These are phyloP conservation scores for Pyrus communis DNA, from an alignment of 306 rosid species.

Conservation along the genomic window DNA sequence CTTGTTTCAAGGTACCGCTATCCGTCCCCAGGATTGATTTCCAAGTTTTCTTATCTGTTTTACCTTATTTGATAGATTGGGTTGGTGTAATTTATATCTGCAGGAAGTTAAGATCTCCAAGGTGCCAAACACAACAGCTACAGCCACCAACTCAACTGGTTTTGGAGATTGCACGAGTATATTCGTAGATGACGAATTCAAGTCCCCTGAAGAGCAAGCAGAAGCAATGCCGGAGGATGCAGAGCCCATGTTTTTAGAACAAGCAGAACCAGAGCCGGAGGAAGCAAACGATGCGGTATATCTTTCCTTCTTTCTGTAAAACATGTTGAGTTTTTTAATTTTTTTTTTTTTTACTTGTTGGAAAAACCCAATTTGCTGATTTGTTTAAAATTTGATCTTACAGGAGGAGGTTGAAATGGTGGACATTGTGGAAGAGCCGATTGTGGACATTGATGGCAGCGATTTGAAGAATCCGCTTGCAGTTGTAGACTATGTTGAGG, in stretches of 20 bases:
- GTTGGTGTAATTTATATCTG: conserved; percentile 16
- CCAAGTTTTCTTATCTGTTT: neutral
- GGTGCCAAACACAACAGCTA: conserved; percentile 23
- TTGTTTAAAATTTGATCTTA: neutral
- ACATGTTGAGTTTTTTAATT: neutral
- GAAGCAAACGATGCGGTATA: conserved; percentile 64
- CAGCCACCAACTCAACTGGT: conserved; percentile 21
- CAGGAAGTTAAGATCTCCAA: conserved; percentile 41
- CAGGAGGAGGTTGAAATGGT: conserved; percentile 95
- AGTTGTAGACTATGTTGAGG: conserved; percentile 70
- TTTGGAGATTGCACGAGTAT: conserved; percentile 52
- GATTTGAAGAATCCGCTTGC: conserved; percentile 73
- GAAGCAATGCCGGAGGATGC: conserved; percentile 62
- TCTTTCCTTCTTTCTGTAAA: neutral
- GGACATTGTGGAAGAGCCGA: conserved; percentile 60
- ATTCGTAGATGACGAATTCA: conserved; percentile 66
- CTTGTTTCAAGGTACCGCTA: conserved; percentile 41
- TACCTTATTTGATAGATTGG: conserved; percentile 1
- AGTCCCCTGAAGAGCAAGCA: conserved; percentile 48
- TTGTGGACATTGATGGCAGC: conserved; percentile 58
- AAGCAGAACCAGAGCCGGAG: conserved; percentile 21
- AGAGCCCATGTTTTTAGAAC: conserved; percentile 80
- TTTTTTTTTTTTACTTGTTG: neutral
- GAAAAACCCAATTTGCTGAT: neutral
- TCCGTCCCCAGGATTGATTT: neutral